Evolutionary conservation across 2,329 filamentous ascomycete species (phyloP), one percentile per base, ranked within the genome.

Genomic region (Sporothrix protearum): DNA sequence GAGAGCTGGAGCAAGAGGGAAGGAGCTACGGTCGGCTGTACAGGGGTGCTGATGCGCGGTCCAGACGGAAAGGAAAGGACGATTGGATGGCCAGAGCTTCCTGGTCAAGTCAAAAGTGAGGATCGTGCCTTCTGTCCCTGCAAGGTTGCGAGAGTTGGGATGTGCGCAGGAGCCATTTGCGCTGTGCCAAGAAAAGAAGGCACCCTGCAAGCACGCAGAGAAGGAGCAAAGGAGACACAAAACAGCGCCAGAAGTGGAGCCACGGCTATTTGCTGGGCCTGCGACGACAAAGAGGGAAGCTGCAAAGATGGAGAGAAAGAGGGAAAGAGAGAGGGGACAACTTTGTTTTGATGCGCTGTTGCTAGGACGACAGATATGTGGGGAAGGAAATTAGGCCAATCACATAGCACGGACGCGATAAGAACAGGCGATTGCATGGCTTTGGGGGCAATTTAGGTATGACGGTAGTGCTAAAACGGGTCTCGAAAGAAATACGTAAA

Each of bases 261-360:
- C 14, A 33, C 33, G 66, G 66, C 30, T 55, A 25, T 68, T 55
- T 30, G 49, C 66, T 68, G 66, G 66, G 33, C 30, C 66, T 45
- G 47, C 25, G 47, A 53, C 45, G 47, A 67, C 59, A 64, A 63
- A 39, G 59, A 64, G 59, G 59, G 55, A 59, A 59, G 39, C 30
- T 12, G 30, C 55, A 28, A n/a, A 42, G 19, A 64, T 14, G 42
- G 3, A 47, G 42, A 4, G 42, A 45, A 42, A n/a, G 59, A 64
- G 59, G 59, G 59, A 64, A 64, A 45, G 59, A 28, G 42, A 47
- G 22, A 67, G 6, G 19, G 68, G 16, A 45, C 6, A 10, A 25
- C 8, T 25, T 70, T 70, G 68, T 71, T 72, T 69, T 72, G 71
- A 55, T 67, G 30, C 51, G 67, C 8, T 22, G 71, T 72, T 72